Evolutionary conservation across 164 flowering plant species (phyloP).

Genomic region (Piper betle): DNA sequence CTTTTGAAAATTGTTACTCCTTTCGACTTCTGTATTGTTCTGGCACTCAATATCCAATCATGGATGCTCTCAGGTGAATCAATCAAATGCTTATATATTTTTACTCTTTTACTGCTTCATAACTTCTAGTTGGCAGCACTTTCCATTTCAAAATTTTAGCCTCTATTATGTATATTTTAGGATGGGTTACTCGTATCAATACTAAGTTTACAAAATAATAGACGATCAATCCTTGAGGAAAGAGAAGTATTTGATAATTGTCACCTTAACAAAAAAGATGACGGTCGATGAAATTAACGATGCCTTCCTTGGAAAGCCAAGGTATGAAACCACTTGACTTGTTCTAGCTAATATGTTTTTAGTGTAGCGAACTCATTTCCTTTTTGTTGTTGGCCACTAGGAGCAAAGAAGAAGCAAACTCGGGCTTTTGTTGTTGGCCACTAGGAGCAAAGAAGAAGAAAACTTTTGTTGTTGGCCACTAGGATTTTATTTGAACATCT

Average conservation of each 20-base stretch:
- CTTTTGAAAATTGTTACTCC: conserved; percentile 65
- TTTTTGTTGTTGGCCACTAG: background rate
- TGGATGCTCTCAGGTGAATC: conserved; percentile 88
- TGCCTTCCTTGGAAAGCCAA: conserved; percentile 64
- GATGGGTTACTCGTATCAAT: conserved; percentile 60
- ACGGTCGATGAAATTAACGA: conserved; percentile 57
- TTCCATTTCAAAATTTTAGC: too few species aligned
- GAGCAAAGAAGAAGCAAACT: conserved; percentile 21
- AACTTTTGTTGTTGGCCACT: conserved; percentile 21
- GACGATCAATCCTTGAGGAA: conserved; percentile 42
- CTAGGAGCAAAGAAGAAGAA: conserved; percentile 19
- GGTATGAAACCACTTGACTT: too few species aligned
- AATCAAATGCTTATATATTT: background rate
- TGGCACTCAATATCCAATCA: conserved; percentile 95
- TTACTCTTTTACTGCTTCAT: background rate
- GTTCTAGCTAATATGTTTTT: background rate
- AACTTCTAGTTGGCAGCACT: background rate
- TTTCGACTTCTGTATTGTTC: conserved; percentile 90
- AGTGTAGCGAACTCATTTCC: background rate
- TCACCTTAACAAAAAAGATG: conserved; percentile 50
- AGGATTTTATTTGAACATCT: too few species aligned
- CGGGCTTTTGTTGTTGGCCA: conserved; percentile 35
- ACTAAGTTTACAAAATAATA: conserved; percentile 75
- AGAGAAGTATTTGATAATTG: conserved; percentile 58
- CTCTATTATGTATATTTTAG: conserved; percentile 20